Percentiles rank a stretch among this genome's conserved stretches.
phyloP scores from a whole-genome alignment of 1,284 basidiomycete genomes.

The Anthracocystis panici-leucophaei region DNA sequence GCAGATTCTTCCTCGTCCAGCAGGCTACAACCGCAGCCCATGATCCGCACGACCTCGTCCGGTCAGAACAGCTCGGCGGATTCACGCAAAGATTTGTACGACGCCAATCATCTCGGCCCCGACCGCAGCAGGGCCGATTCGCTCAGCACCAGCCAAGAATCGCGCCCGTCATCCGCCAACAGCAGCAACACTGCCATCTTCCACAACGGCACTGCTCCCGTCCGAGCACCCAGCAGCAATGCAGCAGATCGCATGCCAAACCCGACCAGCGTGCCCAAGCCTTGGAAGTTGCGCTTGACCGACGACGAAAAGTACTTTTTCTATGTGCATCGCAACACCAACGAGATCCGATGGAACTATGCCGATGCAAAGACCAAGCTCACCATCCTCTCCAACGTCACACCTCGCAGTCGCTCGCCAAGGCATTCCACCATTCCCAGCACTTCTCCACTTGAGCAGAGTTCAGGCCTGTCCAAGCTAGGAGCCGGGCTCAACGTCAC shows the following conservation, averaged over 20 bases:
- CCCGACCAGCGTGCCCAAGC: constrained; percentile 39
- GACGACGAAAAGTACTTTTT: constrained; percentile 56
- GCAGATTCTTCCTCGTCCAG: constrained; percentile 10
- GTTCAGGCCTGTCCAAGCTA: constrained; percentile 9
- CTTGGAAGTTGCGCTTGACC: constrained; percentile 49
- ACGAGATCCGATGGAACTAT: constrained; percentile 51
- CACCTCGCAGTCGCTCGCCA: constrained; percentile 33
- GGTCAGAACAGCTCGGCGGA: constrained; percentile 29
- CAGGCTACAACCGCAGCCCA: constrained; percentile 21
- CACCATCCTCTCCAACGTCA: constrained; percentile 43
- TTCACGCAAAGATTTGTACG: constrained; percentile 28
- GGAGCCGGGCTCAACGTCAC: constrained; percentile 18
- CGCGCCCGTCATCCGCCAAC: constrained; percentile 33
- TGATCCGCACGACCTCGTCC: constrained; percentile 25
- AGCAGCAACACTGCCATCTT: constrained; percentile 49
- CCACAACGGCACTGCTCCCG: constrained; percentile 27
- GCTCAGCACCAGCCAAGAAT: constrained; percentile 21
- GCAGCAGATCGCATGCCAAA: constrained; percentile 45
- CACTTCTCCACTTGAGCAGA: constrained; percentile 2
- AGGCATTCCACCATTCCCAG: constrained; percentile 7
- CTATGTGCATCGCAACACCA: constrained; percentile 45
- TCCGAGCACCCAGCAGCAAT: constrained; percentile 39
- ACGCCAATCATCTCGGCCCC: constrained; percentile 81
- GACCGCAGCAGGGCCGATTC: constrained; percentile 30
- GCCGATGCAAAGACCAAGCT: constrained; percentile 49